These are phyloP conservation scores for Miscanthus lutarioriparius DNA, from an alignment of 176 grass and related monocot species.

Conservation along the genomic window DNA sequence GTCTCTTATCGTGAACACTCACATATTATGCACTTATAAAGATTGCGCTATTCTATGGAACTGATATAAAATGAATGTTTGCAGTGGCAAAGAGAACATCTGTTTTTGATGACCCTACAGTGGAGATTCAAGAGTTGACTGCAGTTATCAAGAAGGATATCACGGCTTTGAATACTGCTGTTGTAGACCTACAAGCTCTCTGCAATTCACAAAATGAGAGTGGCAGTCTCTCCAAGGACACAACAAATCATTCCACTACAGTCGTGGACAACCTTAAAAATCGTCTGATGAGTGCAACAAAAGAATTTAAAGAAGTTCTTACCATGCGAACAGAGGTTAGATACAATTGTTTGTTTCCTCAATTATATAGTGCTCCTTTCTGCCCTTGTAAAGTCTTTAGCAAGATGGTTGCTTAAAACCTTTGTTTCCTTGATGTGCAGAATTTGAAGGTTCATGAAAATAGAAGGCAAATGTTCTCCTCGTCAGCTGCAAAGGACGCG, in stretches of 20 bases:
- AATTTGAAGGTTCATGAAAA: constrained; percentile 96
- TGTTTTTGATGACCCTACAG: constrained; percentile 91
- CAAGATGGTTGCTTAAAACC: not conserved
- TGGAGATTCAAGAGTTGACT: constrained; percentile 96
- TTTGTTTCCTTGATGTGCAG: constrained; percentile 42
- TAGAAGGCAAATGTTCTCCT: constrained; percentile 95
- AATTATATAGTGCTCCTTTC: not conserved
- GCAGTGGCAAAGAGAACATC: constrained; percentile 96
- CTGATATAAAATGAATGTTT: constrained; percentile 35
- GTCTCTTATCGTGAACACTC: not conserved
- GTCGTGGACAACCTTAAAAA: constrained; percentile 94
- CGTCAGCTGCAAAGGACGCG: constrained; percentile 63
- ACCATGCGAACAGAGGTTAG: constrained; percentile 97
- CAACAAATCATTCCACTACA: constrained; percentile 77
- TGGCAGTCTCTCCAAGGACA: constrained; percentile 77
- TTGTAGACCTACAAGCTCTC: constrained; percentile 81
- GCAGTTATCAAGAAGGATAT: constrained; percentile 94
- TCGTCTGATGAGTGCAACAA: constrained; percentile 81
- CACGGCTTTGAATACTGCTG: constrained; percentile 75
- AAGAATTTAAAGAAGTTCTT: constrained; percentile 98
- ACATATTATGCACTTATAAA: not conserved
- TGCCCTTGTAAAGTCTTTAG: not conserved
- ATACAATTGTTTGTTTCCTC: not conserved
- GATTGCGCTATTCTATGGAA: not conserved
- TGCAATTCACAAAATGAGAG: constrained; percentile 93